These are phyloP conservation scores for Fusarium duplospermum DNA, from an alignment of 2,329 filamentous ascomycete genomes.

Conservation along the genomic window DNA sequence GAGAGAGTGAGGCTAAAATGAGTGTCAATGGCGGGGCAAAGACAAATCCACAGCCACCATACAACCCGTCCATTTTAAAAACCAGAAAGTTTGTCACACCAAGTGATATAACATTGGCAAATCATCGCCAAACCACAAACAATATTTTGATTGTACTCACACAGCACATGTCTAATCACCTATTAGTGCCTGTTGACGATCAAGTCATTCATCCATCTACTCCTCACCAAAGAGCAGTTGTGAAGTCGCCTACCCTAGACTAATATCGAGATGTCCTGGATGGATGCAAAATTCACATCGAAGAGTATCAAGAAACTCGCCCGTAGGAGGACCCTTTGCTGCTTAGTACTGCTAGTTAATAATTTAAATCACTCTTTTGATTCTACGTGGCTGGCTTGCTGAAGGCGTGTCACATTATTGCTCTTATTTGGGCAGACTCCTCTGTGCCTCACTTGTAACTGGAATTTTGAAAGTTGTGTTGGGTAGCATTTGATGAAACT, in stretches of 20 bases:
- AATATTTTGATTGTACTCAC: background rate
- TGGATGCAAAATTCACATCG: background rate
- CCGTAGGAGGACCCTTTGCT: background rate
- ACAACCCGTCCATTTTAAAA: background rate
- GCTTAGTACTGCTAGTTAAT: rapidly evolving
- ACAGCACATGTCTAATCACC: background rate
- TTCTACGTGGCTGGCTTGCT: background rate
- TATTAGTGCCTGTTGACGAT: background rate
- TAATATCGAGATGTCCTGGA: background rate
- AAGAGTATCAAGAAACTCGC: background rate
- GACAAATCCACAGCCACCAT: constrained; percentile 1
- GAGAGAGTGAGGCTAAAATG: constrained; percentile 31
- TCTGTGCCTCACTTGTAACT: background rate
- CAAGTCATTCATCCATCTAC: background rate
- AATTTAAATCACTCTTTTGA: background rate
- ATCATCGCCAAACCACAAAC: background rate
- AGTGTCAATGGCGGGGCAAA: constrained; percentile 27
- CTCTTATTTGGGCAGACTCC: no score
- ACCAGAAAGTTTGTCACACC: background rate
- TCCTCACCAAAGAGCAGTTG: background rate
- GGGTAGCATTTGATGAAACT: background rate
- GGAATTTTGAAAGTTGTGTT: background rate
- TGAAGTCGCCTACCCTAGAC: background rate
- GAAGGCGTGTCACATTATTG: background rate
- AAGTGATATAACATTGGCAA: background rate